Evolutionary conservation across 176 grass and related monocot species (phyloP).

Genomic region (Cocos nucifera): DNA sequence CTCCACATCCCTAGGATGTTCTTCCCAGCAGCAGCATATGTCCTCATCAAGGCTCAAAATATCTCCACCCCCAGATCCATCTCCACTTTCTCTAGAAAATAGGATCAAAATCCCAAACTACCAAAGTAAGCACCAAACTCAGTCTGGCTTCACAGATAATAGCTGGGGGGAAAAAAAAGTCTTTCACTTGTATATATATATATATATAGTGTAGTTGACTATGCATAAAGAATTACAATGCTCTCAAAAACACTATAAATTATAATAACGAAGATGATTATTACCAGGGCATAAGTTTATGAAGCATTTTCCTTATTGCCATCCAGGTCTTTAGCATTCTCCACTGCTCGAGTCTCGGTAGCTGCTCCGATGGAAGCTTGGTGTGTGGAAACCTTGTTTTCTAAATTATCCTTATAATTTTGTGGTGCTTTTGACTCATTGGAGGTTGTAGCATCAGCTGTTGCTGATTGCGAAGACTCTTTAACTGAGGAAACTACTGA

Average conservation of each 20-base stretch:
- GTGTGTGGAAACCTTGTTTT: neutral
- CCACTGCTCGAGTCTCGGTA: constrained; percentile 8
- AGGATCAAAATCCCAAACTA: no score
- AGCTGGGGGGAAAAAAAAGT: no score
- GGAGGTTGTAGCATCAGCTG: neutral
- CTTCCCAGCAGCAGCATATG: constrained; percentile 52
- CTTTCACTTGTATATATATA: no score
- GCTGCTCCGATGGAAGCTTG: constrained; percentile 2
- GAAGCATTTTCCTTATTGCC: constrained; percentile 69
- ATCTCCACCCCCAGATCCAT: constrained; percentile 36
- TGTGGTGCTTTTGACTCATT: neutral
- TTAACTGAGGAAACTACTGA: no score
- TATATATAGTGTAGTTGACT: no score
- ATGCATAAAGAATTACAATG: no score
- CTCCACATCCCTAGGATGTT: constrained; percentile 59
- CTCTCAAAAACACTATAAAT: no score
- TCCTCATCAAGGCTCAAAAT: constrained; percentile 59
- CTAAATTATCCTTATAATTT: constrained; percentile 8
- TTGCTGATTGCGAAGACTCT: neutral
- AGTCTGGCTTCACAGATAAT: no score
- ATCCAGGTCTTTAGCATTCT: constrained; percentile 5
- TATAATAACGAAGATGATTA: no score
- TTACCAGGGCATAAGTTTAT: no score
- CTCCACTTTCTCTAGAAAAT: constrained; percentile 42
- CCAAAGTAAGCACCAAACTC: no score